phyloP scores from a whole-genome alignment of 768 basidiomycete genomes.

The Mrakia hoshinonis region DNA sequence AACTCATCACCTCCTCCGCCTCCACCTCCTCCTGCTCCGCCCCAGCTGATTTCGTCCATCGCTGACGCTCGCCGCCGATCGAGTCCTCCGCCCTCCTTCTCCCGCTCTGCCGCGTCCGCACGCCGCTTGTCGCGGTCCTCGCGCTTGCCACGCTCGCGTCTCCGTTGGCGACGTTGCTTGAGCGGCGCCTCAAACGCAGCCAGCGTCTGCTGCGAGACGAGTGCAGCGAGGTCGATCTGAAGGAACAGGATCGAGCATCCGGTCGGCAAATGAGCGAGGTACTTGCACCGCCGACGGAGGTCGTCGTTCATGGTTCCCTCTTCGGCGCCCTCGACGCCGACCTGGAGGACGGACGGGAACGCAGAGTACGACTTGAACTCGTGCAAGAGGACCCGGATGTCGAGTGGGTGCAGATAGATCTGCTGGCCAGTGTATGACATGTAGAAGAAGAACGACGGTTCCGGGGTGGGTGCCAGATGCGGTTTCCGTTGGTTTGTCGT shows the following conservation, averaged over 20 bases:
- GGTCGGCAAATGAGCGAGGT: constrained; percentile 83
- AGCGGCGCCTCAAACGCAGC: constrained; percentile 76
- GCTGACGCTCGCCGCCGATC: neutral
- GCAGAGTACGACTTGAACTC: constrained; percentile 63
- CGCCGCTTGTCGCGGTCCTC: constrained; percentile 74
- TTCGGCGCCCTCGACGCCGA: constrained; percentile 64
- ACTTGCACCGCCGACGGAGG: constrained; percentile 87
- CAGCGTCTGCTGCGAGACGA: constrained; percentile 67
- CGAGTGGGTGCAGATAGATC: constrained; percentile 87
- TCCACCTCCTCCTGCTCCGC: neutral
- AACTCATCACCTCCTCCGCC: constrained; percentile 26
- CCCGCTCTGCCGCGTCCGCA: constrained; percentile 61
- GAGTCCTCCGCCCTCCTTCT: constrained; percentile 39
- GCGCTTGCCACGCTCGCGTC: constrained; percentile 72
- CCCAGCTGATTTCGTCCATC: neutral
- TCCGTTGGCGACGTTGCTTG: constrained; percentile 59
- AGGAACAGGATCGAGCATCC: constrained; percentile 89
- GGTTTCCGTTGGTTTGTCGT: constrained; percentile 21
- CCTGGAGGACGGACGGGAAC: constrained; percentile 71
- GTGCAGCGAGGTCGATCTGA: constrained; percentile 69
- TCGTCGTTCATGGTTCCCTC: constrained; percentile 64
- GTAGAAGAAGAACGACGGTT: constrained; percentile 89
- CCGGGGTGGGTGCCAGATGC: constrained; percentile 48
- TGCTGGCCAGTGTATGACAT: constrained; percentile 85
- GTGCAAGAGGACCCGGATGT: constrained; percentile 82